Percentiles rank a stretch among this genome's conserved stretches.
Evolutionary conservation across 371 early-diverging fungal species (phyloP).

Genomic region (Mucor plumbeus): DNA sequence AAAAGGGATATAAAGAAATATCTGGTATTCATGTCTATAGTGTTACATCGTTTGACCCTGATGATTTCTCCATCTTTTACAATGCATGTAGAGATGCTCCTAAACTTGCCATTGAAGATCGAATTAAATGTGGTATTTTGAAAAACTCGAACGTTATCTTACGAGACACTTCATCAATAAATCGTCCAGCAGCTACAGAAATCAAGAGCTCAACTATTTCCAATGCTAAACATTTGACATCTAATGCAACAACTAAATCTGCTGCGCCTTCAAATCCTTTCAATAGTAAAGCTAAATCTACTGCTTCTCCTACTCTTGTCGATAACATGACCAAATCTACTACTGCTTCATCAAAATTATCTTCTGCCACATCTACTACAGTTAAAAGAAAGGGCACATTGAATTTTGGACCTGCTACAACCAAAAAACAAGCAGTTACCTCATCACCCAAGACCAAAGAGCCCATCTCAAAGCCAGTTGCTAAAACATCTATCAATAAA

Average conservation of each 20-base stretch:
- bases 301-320: neutral
- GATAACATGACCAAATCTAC: neutral
- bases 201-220: neutral
- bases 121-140: conserved; percentile 19
- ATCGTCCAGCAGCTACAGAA: neutral
- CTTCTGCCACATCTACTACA: neutral
- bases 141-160: conserved; percentile 4
- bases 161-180: neutral
- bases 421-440: conserved; percentile 12
- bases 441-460: neutral
- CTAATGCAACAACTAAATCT: conserved; percentile 5
- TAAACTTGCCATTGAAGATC: conserved; percentile 15
- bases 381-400: conserved; percentile 18
- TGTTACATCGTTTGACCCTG: conserved; percentile 7
- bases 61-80: conserved; percentile 16
- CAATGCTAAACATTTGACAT: conserved; percentile 5
- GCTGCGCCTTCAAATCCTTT: neutral
- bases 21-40: conserved; percentile 25
- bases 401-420: conserved; percentile 5
- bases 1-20: conserved; percentile 16
- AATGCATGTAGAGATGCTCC: conserved; percentile 18
- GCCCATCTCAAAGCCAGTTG: neutral
- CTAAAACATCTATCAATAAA: neutral
- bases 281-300: neutral
- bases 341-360: neutral